Percentiles rank a stretch among this genome's conserved stretches.
Conservation (phyloP, 768 basidiomycete genomes). For the Lyophyllum shimeji region DNA sequence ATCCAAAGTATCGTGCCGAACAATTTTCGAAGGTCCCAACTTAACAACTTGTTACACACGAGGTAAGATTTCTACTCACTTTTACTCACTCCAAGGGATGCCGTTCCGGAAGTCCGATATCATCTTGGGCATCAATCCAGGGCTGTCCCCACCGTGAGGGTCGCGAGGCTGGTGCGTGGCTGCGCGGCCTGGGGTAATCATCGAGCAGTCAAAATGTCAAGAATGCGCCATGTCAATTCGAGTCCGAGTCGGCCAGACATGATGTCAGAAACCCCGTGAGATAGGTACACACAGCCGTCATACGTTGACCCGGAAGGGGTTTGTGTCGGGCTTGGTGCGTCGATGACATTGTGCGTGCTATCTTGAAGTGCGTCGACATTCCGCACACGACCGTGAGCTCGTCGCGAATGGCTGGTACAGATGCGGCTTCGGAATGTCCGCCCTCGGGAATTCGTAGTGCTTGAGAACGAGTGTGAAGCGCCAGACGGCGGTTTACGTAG, state of each 20-base stretch:
- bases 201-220: neutral
- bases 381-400: neutral
- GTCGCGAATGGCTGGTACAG: neutral
- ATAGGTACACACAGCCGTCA: neutral
- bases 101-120: neutral
- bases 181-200: neutral
- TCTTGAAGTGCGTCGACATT: neutral
- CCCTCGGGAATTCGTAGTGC: neutral
- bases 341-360: neutral
- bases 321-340: neutral
- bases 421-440: neutral
- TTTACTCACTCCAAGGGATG: neutral
- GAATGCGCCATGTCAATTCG: neutral
- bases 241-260: too few relatives aligned
- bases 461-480: neutral
- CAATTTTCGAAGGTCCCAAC: neutral
- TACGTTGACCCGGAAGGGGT: neutral
- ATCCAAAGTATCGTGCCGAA: too few relatives aligned
- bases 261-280: neutral
- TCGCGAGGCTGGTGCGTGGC: neutral
- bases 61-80: neutral
- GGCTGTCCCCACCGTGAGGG: neutral
- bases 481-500: too few relatives aligned
- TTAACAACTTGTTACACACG: neutral
- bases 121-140: neutral